A percentile compares a stretch with the other conserved stretches of the same genome.
phyloP scores from a whole-genome alignment of 2,329 filamentous ascomycete species.

The Beauveria brongniartii region DNA sequence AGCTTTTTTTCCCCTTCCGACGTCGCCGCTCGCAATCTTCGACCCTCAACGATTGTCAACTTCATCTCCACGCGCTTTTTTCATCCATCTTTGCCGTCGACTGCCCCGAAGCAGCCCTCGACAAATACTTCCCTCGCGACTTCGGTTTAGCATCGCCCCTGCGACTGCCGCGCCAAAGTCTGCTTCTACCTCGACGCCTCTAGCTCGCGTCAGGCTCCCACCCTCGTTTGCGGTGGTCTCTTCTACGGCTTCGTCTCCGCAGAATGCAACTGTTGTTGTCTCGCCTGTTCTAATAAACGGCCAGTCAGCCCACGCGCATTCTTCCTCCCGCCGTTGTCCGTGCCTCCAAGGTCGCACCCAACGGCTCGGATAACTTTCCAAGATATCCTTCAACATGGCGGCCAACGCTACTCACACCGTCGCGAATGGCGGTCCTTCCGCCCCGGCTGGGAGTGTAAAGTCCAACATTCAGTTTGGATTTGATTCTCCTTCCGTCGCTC shows the following conservation, averaged over 20 bases:
- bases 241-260: conserved; percentile 4
- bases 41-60: neutral
- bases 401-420: conserved; percentile 69
- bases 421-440: conserved; percentile 62
- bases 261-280: conserved; percentile 10
- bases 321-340: conserved; percentile 58
- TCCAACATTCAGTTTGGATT: conserved; percentile 70
- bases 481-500: conserved; percentile 57
- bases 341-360: conserved; percentile 50
- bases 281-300: conserved; percentile 10
- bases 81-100: neutral
- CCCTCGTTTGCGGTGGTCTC: neutral
- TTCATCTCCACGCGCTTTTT: neutral
- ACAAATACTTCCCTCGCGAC: neutral
- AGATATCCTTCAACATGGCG: conserved; percentile 86
- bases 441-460: conserved; percentile 15
- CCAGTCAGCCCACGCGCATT: conserved; percentile 5
- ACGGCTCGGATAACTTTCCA: conserved; percentile 77
- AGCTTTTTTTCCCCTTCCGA: neutral
- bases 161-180: neutral
- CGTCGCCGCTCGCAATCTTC: conserved; percentile 2
- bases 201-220: neutral
- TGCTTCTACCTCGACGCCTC: neutral
- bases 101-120: neutral
- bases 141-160: neutral